These are phyloP conservation scores for Fusarium verticillioides DNA, from an alignment of 2,329 filamentous ascomycete species.

Conservation along the genomic window DNA sequence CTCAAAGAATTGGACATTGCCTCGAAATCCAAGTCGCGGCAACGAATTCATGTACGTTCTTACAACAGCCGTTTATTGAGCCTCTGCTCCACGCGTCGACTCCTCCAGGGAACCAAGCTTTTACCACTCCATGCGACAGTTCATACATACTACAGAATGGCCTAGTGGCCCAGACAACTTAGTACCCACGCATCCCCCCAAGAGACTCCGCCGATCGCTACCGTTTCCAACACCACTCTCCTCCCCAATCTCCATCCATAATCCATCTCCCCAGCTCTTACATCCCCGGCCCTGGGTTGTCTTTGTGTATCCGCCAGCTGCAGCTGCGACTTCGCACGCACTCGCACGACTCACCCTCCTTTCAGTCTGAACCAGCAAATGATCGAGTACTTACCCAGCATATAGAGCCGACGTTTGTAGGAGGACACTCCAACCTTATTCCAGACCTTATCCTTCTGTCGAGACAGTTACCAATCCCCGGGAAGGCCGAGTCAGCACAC, in stretches of 20 bases:
- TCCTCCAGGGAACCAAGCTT: conserved; percentile 30
- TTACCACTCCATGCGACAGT: conserved; percentile 9
- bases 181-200: conserved; percentile 26
- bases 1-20: neutral
- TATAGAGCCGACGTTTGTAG: neutral
- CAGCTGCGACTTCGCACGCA: conserved; percentile 28
- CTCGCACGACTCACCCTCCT: conserved; percentile 11
- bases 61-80: neutral
- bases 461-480: conserved; percentile 6
- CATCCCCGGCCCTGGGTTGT: conserved; percentile 26
- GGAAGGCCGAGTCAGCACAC: conserved; percentile 36
- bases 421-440: neutral
- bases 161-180: conserved; percentile 10
- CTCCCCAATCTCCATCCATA: conserved; percentile 26
- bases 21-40: neutral
- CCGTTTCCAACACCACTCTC: conserved; percentile 29
- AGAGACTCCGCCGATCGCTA: conserved; percentile 33
- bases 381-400: conserved; percentile 2
- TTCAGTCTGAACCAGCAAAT: neutral
- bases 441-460: neutral
- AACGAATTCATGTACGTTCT: neutral
- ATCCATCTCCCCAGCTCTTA: conserved; percentile 28
- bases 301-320: conserved; percentile 21
- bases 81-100: conserved; percentile 17
- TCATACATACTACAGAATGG: neutral